A percentile compares a stretch with the other conserved stretches of the same genome.
Conservation (phyloP, 2,329 filamentous ascomycete species). For the Pseudogymnoascus sp. region DNA sequence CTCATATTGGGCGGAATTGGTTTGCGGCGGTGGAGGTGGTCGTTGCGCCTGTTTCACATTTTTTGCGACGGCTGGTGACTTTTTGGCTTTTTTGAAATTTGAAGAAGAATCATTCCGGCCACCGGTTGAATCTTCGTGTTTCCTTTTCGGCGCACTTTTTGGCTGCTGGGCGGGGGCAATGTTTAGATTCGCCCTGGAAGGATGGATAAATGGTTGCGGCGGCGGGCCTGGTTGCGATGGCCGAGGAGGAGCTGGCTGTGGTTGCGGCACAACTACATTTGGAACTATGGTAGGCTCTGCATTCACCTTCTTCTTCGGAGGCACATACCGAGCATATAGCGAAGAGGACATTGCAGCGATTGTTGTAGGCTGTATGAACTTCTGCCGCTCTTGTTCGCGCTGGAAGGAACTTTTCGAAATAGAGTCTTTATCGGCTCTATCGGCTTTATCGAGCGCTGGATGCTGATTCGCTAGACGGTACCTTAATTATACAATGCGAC, state of each 20-base stretch:
- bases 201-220: not conserved
- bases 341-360: conserved; percentile 1
- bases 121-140: conserved; percentile 12
- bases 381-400: not conserved
- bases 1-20: not conserved
- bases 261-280: conserved; percentile 8
- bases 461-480: not conserved
- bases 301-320: conserved; percentile 22
- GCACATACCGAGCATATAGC: conserved; percentile 23
- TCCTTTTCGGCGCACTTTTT: conserved; percentile 12
- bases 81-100: not conserved
- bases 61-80: not conserved
- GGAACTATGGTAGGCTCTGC: not conserved
- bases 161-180: not conserved
- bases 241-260: conserved; percentile 9
- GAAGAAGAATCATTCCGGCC: not conserved
- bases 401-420: conserved; percentile 9
- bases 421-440: conserved; percentile 6
- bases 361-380: not conserved
- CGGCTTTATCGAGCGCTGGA: not conserved
- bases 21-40: not conserved
- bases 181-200: not conserved
- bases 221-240: conserved; percentile 10
- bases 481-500: conserved; percentile 3
- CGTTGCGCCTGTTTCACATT: conserved; percentile 11